Base-by-base conservation (phyloP, 2,329 filamentous ascomycete genomes). In the Tympanopsis confertula region DNA sequence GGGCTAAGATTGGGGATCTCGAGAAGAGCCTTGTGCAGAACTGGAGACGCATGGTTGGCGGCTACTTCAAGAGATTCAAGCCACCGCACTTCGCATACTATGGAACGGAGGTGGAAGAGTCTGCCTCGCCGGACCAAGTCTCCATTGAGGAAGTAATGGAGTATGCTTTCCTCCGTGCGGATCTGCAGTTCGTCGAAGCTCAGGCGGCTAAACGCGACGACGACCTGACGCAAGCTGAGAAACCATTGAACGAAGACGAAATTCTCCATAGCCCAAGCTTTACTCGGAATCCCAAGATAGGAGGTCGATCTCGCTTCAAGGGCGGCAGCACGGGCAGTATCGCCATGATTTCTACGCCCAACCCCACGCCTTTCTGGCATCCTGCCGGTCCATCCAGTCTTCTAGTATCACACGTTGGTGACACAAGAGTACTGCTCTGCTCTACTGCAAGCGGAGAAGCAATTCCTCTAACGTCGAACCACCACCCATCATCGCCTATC, bases 131-230 rank as follows among this genome's bases (percentile, higher is more conserved):
- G 10, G 0, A 45, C 50, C 10, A 48, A 52, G 7, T 45, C 43
- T 12, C 30, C 12, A 65, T 73, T 35, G 63, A 71, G 47, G 70
- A 68, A 2, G 60, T 81, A 17, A 55, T 82, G 29, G 69, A 71
- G 39, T 82, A 81, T 53, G 74, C 77, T 5, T 82, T 82, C 48
- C 57, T 82, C 19, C 74, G 74, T 47, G 73, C 75, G 2, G 78
- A 82, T 51, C 65, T 79, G 39, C 76, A 82, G 51, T 82, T 82
- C 48, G 71, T 81, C 14, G 68, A 71, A 19, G 74, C 73, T 12
- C 76, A 81, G 52, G 73, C 74, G 4, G 62, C 30, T 7, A 33
- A 17, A 33, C 12, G 15, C 7, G 30, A 33, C 30, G 15, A 33
- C 15, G 30, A 33, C 10, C 30, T 33, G 30, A 15, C 15, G 7